Evolutionary conservation across 2,329 filamentous ascomycete species (phyloP).

Genomic region (Aspergillus aculeatus): DNA sequence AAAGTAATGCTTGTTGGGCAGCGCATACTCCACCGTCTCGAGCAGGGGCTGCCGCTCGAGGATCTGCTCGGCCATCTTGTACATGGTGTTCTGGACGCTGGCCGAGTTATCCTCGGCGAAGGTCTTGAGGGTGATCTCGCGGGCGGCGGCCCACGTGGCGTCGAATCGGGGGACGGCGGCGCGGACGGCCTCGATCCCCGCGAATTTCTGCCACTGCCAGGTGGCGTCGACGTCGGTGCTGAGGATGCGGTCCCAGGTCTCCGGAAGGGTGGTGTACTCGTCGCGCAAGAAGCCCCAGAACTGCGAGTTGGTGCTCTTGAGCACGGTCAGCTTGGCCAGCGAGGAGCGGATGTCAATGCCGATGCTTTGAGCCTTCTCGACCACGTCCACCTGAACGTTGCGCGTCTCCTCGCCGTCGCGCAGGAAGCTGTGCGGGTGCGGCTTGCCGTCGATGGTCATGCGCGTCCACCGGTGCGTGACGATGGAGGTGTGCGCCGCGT

Average conservation of each 20-base stretch:
- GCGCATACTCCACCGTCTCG: constrained; percentile 71
- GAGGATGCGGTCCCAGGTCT: constrained; percentile 93
- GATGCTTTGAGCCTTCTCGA: constrained; percentile 51
- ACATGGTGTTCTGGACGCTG: constrained; percentile 97
- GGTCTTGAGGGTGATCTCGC: constrained; percentile 80
- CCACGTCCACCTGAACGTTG: constrained; percentile 71
- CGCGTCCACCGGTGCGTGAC: constrained; percentile 88
- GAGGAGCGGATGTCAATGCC: constrained; percentile 75
- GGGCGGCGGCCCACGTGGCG: constrained; percentile 72
- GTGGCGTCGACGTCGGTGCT: constrained; percentile 86
- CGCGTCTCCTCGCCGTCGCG: constrained; percentile 87
- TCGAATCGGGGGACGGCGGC: constrained; percentile 68
- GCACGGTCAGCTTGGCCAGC: constrained; percentile 78
- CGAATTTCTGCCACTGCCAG: constrained; percentile 81
- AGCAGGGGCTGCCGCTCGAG: constrained; percentile 71
- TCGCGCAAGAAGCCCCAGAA: constrained; percentile 94
- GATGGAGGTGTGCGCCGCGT: constrained; percentile 76
- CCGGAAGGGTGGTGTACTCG: constrained; percentile 85
- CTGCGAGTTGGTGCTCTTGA: constrained; percentile 94
- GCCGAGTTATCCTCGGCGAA: constrained; percentile 90
- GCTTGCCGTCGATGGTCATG: constrained; percentile 80
- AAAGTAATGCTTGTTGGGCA: constrained; percentile 99
- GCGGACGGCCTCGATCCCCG: constrained; percentile 65
- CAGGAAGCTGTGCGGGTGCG: constrained; percentile 92
- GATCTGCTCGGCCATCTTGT: constrained; percentile 93